Percentiles rank a stretch among this genome's conserved stretches.
phyloP scores from a whole-genome alignment of 2,329 filamentous ascomycete genomes.

The Cordyceps tenuipes region DNA sequence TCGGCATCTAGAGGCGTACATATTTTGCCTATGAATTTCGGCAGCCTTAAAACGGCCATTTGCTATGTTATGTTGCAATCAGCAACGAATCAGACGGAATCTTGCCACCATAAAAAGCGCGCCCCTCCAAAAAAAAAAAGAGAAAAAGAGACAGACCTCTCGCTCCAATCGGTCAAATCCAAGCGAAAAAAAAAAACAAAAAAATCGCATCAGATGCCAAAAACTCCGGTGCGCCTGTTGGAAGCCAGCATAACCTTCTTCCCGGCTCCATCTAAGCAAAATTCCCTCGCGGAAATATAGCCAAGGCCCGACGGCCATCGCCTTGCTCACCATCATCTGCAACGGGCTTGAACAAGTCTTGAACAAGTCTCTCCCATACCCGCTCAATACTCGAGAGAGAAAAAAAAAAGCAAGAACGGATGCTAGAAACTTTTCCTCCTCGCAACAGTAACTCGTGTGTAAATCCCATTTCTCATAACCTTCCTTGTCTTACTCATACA shows the following conservation, averaged over 20 bases:
- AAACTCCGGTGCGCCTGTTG: conserved; percentile 7
- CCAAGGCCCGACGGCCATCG: not conserved
- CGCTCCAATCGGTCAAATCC: conserved; percentile 8
- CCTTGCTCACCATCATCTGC: not conserved
- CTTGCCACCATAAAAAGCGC: not conserved
- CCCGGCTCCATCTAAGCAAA: conserved; percentile 8
- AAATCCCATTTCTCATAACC: conserved; percentile 9
- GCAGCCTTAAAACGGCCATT: conserved; percentile 56
- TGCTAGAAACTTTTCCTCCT: not conserved
- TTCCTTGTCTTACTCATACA: conserved; percentile 10
- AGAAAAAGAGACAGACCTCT: not conserved
- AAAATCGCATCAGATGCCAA: not conserved
- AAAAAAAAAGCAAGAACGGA: not conserved
- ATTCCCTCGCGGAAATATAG: conserved; percentile 6
- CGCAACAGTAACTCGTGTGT: conserved; percentile 1
- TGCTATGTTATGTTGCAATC: not conserved
- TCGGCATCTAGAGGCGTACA: conserved; percentile 9
- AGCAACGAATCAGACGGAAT: conserved; percentile 4
- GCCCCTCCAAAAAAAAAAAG: not conserved
- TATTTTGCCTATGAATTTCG: conserved; percentile 3
- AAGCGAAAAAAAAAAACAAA: not conserved
- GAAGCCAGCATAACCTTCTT: not conserved
- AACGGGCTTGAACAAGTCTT: not conserved
- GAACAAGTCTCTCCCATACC: not conserved
- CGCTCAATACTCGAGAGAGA: not conserved